phyloP scores from a whole-genome alignment of 1,284 basidiomycete genomes.

The Inonotus hispidus region DNA sequence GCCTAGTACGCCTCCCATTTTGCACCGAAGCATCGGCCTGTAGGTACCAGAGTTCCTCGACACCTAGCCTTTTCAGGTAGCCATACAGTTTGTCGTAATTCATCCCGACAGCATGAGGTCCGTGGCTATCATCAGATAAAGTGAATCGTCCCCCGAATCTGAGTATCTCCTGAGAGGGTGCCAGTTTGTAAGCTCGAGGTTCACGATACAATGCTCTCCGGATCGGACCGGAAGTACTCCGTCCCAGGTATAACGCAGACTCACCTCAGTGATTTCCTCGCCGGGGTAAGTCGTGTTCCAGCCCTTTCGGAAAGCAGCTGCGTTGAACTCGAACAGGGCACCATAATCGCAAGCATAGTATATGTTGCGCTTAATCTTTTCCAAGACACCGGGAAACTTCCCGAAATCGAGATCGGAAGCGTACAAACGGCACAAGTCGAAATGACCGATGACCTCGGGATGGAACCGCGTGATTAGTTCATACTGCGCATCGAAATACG shows the following conservation, averaged over 20 bases:
- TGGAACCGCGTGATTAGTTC: constrained; percentile 61
- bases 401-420: constrained; percentile 51
- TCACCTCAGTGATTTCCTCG: constrained; percentile 68
- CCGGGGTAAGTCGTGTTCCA: constrained; percentile 87
- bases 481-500: constrained; percentile 84
- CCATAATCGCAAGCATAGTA: constrained; percentile 74
- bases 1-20: constrained; percentile 36
- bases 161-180: constrained; percentile 55
- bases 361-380: constrained; percentile 74
- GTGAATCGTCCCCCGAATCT: constrained; percentile 67
- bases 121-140: constrained; percentile 95
- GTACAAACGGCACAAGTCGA: constrained; percentile 88
- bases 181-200: constrained; percentile 6
- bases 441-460: constrained; percentile 91
- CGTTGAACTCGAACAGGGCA: constrained; percentile 90
- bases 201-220: not conserved
- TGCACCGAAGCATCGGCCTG: not conserved
- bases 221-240: not conserved
- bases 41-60: constrained; percentile 71
- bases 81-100: constrained; percentile 69
- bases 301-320: constrained; percentile 88
- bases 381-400: constrained; percentile 54
- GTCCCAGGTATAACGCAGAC: constrained; percentile 20
- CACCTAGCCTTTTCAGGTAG: constrained; percentile 61
- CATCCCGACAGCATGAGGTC: constrained; percentile 80